phyloP scores from a whole-genome alignment of 108 stramenopile genomes.

The Stephanodiscus triporus region DNA sequence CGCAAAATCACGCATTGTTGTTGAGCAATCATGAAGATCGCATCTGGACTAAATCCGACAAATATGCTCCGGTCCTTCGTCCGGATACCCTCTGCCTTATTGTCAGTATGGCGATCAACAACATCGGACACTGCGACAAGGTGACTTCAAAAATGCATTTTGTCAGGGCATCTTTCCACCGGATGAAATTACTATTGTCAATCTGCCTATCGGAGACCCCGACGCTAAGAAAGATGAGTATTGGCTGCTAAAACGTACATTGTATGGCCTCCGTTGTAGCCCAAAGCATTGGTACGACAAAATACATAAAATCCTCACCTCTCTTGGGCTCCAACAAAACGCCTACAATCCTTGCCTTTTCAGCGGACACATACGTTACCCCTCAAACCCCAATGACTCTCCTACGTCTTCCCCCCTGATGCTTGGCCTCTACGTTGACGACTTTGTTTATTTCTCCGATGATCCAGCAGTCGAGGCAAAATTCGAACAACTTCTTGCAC shows the following conservation, averaged over 20 bases:
- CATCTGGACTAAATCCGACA: constrained; percentile 12
- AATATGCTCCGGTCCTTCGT: constrained; percentile 28
- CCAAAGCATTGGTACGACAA: constrained; percentile 40
- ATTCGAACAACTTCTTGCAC: constrained; percentile 3
- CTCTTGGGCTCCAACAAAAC: constrained; percentile 18
- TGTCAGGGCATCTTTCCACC: constrained; percentile 17
- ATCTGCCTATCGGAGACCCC: constrained; percentile 18
- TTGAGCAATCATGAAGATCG: too few relatives aligned
- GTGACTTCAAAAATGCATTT: constrained; percentile 45
- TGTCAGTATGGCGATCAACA: neutral
- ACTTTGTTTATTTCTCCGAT: constrained; percentile 15
- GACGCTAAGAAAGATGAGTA: constrained; percentile 8
- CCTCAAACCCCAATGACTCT: neutral
- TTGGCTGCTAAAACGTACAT: constrained; percentile 24
- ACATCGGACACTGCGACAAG: constrained; percentile 25
- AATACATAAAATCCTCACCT: neutral
- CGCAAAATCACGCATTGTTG: too few relatives aligned
- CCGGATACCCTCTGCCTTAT: constrained; percentile 12
- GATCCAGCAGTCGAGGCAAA: neutral
- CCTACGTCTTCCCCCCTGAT: neutral
- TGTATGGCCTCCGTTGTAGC: constrained; percentile 19
- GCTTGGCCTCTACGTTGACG: constrained; percentile 18
- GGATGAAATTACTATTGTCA: constrained; percentile 12
- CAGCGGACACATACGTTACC: neutral
- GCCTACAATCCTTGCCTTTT: constrained; percentile 34